Conservation (phyloP, 768 basidiomycete genomes). For the Amanita inopinata region DNA sequence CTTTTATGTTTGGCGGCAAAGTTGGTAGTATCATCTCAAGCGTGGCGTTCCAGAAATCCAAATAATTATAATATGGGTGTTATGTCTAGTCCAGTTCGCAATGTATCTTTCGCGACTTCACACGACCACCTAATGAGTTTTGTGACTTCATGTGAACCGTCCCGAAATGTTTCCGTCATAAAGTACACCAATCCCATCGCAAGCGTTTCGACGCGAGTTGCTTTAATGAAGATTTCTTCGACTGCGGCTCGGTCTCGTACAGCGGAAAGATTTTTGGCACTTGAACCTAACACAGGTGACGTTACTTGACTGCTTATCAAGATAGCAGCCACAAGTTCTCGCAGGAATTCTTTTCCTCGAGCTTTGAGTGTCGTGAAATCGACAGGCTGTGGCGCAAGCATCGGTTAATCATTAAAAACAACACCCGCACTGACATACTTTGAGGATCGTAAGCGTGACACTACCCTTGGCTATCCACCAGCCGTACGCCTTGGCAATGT, state of each 20-base stretch:
- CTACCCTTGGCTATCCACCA: conserved; percentile 92
- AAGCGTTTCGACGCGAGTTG: conserved; percentile 51
- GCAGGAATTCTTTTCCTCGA: conserved; percentile 56
- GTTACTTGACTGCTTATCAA: conserved; percentile 68
- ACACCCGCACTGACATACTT: too few species aligned
- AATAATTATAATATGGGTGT: conserved; percentile 24
- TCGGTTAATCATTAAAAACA: too few species aligned
- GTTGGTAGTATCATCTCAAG: conserved; percentile 62
- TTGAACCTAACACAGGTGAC: conserved; percentile 48
- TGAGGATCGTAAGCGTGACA: conserved; percentile 65
- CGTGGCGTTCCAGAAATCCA: conserved; percentile 53
- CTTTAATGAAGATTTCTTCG: conserved; percentile 76
- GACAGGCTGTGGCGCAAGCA: conserved; percentile 52
- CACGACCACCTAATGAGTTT: conserved; percentile 59
- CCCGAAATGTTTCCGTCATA: conserved; percentile 34
- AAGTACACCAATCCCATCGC: conserved; percentile 74
- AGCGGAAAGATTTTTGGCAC: conserved; percentile 24
- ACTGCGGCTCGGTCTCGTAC: conserved; percentile 49
- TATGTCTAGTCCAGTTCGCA: conserved; percentile 55
- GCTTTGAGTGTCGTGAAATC: conserved; percentile 73
- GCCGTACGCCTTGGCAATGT: conserved; percentile 78
- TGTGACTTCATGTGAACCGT: conserved; percentile 20
- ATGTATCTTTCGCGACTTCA: conserved; percentile 56
- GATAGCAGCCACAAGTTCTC: conserved; percentile 56
- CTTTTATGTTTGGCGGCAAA: conserved; percentile 69